Percentiles rank a stretch among this genome's conserved stretches.
These are phyloP conservation scores for Punctularia strigosozonata DNA, from an alignment of 768 basidiomycete genomes.

Conservation along the genomic window DNA sequence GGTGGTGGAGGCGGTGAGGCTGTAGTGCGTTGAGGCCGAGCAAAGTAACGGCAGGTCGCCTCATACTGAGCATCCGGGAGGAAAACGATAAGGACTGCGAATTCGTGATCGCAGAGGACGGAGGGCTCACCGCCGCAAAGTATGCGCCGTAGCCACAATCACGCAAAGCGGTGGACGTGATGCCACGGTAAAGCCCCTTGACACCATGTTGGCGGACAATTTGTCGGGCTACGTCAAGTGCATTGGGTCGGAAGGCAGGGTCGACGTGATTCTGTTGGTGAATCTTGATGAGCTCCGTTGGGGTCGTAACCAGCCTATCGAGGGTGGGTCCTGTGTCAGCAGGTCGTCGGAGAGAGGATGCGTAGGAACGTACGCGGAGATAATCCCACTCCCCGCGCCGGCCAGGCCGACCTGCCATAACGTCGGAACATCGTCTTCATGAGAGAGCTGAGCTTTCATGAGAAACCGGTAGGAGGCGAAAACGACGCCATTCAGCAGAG, in stretches of 20 bases:
- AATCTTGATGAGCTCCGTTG: conserved; percentile 84
- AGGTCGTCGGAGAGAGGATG: neutral
- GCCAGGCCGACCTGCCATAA: conserved; percentile 66
- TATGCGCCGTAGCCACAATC: conserved; percentile 83
- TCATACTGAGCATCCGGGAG: conserved; percentile 38
- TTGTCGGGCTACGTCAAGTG: conserved; percentile 37
- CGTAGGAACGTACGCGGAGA: conserved; percentile 59
- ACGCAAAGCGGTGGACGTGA: conserved; percentile 59
- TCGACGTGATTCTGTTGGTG: conserved; percentile 44
- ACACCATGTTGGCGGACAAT: conserved; percentile 48
- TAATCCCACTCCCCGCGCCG: conserved; percentile 69
- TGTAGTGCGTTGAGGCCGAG: too few relatives aligned
- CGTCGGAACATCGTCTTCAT: conserved; percentile 37
- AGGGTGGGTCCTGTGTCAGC: neutral
- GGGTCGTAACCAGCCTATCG: conserved; percentile 60
- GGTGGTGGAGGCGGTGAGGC: neutral
- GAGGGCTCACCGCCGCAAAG: conserved; percentile 49
- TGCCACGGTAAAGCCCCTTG: conserved; percentile 65
- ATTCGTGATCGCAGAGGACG: conserved; percentile 3
- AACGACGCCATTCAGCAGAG: conserved; percentile 75
- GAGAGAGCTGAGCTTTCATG: conserved; percentile 50
- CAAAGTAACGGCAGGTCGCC: conserved; percentile 43
- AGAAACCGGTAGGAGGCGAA: conserved; percentile 80
- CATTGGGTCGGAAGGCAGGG: conserved; percentile 27
- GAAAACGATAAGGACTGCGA: conserved; percentile 3